Conservation (phyloP, 2,329 filamentous ascomycete genomes). For the Pestalotiopsis sp. region DNA sequence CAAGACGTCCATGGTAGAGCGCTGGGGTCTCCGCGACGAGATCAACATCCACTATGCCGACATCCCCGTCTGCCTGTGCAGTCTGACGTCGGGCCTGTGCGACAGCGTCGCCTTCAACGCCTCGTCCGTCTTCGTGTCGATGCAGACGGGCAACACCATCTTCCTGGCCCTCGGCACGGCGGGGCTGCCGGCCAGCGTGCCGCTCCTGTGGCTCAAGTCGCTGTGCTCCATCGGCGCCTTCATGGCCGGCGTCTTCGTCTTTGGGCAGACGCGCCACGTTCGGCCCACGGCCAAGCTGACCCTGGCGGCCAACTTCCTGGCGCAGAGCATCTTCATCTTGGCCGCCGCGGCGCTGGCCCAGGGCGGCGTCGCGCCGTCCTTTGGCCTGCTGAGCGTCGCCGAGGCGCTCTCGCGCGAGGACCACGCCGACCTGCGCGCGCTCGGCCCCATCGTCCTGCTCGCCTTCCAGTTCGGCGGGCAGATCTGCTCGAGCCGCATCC, state of each 20-base stretch:
- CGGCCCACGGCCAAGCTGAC: slow-evolving; percentile 42
- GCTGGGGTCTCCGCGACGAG: slow-evolving; percentile 6
- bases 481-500: slow-evolving; percentile 50
- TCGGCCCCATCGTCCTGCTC: slow-evolving; percentile 49
- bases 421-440: slow-evolving; percentile 38
- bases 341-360: slow-evolving; percentile 56
- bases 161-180: slow-evolving; percentile 63
- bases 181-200: slow-evolving; percentile 49
- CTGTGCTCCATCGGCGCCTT: slow-evolving; percentile 56
- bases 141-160: slow-evolving; percentile 62
- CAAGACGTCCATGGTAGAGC: background rate
- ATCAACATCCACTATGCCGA: slow-evolving; percentile 27
- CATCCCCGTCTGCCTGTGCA: slow-evolving; percentile 41
- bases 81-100: slow-evolving; percentile 40
- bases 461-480: slow-evolving; percentile 58
- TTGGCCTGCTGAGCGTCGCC: slow-evolving; percentile 28
- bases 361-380: slow-evolving; percentile 45
- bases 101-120: slow-evolving; percentile 44
- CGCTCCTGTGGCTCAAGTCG: slow-evolving; percentile 55
- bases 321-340: slow-evolving; percentile 54
- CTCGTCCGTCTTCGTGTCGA: slow-evolving; percentile 40
- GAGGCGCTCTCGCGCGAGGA: slow-evolving; percentile 18
- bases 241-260: slow-evolving; percentile 53
- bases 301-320: slow-evolving; percentile 50
- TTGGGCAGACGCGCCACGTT: slow-evolving; percentile 38